These are phyloP conservation scores for Hirschfeldia incana DNA, from an alignment of 345 rosid species.

Conservation along the genomic window DNA sequence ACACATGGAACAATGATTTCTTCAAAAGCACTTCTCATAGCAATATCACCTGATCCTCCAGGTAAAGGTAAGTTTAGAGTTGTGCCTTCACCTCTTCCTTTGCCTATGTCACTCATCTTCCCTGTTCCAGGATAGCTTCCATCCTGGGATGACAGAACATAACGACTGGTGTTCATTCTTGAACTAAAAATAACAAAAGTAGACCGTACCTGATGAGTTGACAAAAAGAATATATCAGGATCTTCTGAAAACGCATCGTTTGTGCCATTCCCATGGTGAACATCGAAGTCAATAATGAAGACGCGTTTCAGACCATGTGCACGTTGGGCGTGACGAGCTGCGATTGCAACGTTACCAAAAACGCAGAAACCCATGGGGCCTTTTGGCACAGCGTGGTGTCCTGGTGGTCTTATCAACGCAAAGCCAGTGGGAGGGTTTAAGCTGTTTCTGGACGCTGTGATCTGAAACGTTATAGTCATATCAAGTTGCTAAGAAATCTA, in stretches of 20 bases:
- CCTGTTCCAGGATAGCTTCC: conserved; percentile 98
- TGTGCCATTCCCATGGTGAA: conserved; percentile 97
- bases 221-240: conserved; percentile 87
- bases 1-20: conserved; percentile 87
- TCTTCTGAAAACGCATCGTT: conserved; percentile 85
- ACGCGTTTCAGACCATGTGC: conserved; percentile 68
- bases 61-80: conserved; percentile 88
- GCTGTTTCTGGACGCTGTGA: conserved; percentile 60
- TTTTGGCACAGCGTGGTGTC: conserved; percentile 89
- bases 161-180: not conserved
- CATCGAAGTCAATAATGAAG: conserved; percentile 89
- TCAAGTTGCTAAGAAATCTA: conserved; percentile 1
- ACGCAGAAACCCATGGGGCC: conserved; percentile 99
- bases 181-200: not conserved
- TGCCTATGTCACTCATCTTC: conserved; percentile 68
- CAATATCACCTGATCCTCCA: conserved; percentile 89
- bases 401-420: conserved; percentile 95
- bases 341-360: conserved; percentile 87
- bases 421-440: conserved; percentile 71
- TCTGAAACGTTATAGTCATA: conserved; percentile 42
- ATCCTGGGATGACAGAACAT: conserved; percentile 43
- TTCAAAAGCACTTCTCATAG: conserved; percentile 82
- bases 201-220: conserved; percentile 76
- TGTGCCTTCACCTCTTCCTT: conserved; percentile 84
- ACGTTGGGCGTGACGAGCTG: conserved; percentile 89